Conservation (phyloP, 352 stramenopile species). For the Peronospora farinosa region DNA sequence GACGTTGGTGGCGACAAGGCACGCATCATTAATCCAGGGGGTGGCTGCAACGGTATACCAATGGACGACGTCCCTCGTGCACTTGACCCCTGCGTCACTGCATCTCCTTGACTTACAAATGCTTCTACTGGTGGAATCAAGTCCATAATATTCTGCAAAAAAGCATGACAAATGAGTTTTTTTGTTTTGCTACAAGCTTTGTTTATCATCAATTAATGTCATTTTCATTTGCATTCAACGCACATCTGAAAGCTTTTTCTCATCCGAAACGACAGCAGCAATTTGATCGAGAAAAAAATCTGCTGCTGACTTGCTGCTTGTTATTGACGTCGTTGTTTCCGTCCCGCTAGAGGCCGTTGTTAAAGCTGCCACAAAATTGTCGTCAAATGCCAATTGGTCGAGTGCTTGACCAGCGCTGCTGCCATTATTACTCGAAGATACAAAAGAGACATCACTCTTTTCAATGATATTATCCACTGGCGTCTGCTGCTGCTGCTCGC, state of each 20-base stretch:
- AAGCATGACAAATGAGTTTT: constrained; percentile 1
- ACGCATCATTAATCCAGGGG: constrained; percentile 61
- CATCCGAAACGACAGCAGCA: constrained; percentile 54
- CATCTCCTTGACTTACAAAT: constrained; percentile 23
- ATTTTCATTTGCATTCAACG: constrained; percentile 3
- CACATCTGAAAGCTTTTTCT: constrained; percentile 78
- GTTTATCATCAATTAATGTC: not conserved
- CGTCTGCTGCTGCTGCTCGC: constrained; percentile 24
- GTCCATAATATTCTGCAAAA: constrained; percentile 68
- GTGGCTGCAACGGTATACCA: constrained; percentile 50
- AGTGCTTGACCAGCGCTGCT: constrained; percentile 24
- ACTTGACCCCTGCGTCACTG: constrained; percentile 4
- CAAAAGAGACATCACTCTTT: constrained; percentile 14
- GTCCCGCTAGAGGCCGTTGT: not conserved
- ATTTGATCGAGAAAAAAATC: constrained; percentile 75
- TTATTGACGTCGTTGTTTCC: constrained; percentile 4
- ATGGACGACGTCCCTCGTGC: constrained; percentile 25
- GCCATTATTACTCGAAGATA: constrained; percentile 8
- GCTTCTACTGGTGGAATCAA: constrained; percentile 47
- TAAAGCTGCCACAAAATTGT: constrained; percentile 40
- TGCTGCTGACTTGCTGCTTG: constrained; percentile 25
- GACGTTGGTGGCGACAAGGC: constrained; percentile 68
- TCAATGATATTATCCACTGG: constrained; percentile 1
- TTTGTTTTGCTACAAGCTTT: not conserved
- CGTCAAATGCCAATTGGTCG: constrained; percentile 46